Percentiles rank a stretch among this genome's conserved stretches.
phyloP scores from a whole-genome alignment of 768 basidiomycete species.

The Lentinula sp. region DNA sequence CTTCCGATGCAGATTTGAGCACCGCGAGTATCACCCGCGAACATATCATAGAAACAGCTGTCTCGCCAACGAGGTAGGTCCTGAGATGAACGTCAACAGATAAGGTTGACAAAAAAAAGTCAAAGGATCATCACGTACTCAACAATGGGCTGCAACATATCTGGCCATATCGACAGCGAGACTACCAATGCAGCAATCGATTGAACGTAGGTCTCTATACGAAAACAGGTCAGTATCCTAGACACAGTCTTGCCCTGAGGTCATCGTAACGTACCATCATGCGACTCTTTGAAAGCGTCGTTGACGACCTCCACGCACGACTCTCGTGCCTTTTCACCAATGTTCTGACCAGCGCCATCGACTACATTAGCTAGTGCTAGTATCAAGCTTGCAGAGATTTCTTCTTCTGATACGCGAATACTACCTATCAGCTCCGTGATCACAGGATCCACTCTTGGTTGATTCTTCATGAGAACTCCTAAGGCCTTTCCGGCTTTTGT shows the following conservation, averaged over 20 bases:
- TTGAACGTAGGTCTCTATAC: constrained; percentile 61
- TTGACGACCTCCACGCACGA: constrained; percentile 67
- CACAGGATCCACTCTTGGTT: constrained; percentile 90
- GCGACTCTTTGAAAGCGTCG: constrained; percentile 71
- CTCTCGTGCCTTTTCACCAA: constrained; percentile 72
- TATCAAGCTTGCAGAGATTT: constrained; percentile 70
- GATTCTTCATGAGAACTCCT: constrained; percentile 85
- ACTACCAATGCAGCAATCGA: constrained; percentile 59
- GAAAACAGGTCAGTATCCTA: not conserved
- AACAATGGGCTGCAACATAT: constrained; percentile 59
- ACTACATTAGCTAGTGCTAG: constrained; percentile 74
- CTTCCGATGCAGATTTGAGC: constrained; percentile 43
- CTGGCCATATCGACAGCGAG: constrained; percentile 55
- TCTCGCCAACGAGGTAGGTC: constrained; percentile 58
- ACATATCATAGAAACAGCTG: constrained; percentile 56
- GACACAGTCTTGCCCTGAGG: not conserved
- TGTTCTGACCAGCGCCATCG: constrained; percentile 59
- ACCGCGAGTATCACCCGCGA: constrained; percentile 57
- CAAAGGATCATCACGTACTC: constrained; percentile 38
- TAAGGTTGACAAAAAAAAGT: constrained; percentile 1
- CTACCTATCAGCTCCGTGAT: constrained; percentile 77
- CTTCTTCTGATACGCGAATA: constrained; percentile 53
- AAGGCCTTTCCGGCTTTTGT: constrained; percentile 79
- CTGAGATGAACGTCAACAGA: constrained; percentile 24
- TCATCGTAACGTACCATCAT: constrained; percentile 44